Evolutionary conservation across 768 basidiomycete genomes (phyloP), one percentile per base, ranked within the genome.

Genomic region (Leccinum uliginosum): DNA sequence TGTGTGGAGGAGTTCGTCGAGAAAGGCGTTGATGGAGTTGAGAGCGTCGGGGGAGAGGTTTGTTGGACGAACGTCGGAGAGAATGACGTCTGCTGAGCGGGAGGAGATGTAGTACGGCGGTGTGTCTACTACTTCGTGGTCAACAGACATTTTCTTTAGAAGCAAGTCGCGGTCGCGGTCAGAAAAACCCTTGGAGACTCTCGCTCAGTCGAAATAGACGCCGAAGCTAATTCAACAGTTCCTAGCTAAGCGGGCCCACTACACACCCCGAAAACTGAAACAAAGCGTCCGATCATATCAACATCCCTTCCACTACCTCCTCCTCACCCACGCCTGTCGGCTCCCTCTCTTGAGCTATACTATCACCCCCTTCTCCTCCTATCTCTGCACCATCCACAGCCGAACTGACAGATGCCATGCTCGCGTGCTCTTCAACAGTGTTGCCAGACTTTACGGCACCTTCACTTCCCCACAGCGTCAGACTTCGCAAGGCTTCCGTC

Each of bases 1-100:
- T 55, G 77, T 84, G 74, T 84, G 83, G 51, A 95, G 77, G 58
- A 93, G 81, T 73, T 94, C 93, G 74, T 94, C 93, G 57, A 94
- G 80, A 47, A 92, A 74, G 59, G 84, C 82, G 71, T 94, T 94
- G 76, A 93, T 82, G 58, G 82, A 80, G 57, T 76, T 77, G 49
- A 97, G 83, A n/a, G 91, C 87, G 52, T 93, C 85, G 19, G 78
- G 67, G 61, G 86, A 84, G 73, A 96, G 83, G 69, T 85, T 88
- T 62, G 91, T 94, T n/a, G 92, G 91, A 19, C 94, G 86, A 54
- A 95, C 83, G 65, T 98, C 94, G 58, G 91, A 93, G 53, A 98
- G 85, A 67, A 97, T 88, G 59, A 92, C 84, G 73, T 96, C 92
- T 46, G 93, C 92, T 32, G 91, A 93, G 61, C 85, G 83, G 14